These are phyloP conservation scores for Anastatica hierochuntica DNA, from an alignment of 345 rosid genomes.

Conservation along the genomic window DNA sequence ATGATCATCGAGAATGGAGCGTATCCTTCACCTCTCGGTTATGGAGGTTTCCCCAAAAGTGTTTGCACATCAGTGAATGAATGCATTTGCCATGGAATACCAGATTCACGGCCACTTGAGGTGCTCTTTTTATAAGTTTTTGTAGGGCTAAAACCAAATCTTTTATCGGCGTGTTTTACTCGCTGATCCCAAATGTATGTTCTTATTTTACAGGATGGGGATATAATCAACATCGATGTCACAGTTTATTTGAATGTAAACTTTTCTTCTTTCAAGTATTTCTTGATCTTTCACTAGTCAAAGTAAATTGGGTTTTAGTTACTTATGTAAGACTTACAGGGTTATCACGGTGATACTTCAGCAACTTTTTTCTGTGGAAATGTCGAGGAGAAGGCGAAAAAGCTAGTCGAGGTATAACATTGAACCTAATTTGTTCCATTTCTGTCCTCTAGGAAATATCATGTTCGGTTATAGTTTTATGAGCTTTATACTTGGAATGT, in stretches of 20 bases:
- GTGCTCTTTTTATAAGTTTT: slow-evolving; percentile 17
- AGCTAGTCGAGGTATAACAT: slow-evolving; percentile 57
- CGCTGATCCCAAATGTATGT: not conserved
- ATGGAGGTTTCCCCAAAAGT: slow-evolving; percentile 96
- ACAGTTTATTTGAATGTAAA: slow-evolving; percentile 81
- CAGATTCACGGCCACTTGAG: slow-evolving; percentile 83
- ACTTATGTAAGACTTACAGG: slow-evolving; percentile 33
- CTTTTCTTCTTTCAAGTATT: not conserved
- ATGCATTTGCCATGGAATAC: slow-evolving; percentile 97
- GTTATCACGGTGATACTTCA: slow-evolving; percentile 93
- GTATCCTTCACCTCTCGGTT: slow-evolving; percentile 95
- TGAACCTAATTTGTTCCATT: not conserved
- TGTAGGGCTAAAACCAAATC: too few species aligned
- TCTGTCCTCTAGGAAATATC: too few species aligned
- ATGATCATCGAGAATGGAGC: slow-evolving; percentile 93
- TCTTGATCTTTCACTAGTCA: not conserved
- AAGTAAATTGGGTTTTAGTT: not conserved
- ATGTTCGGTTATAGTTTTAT: not conserved
- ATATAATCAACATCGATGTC: slow-evolving; percentile 85
- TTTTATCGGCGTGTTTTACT: not conserved
- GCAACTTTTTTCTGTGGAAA: slow-evolving; percentile 91
- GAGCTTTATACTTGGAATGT: slow-evolving; percentile 9
- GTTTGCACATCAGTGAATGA: slow-evolving; percentile 95
- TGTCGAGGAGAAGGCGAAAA: slow-evolving; percentile 64
- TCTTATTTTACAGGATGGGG: slow-evolving; percentile 67